Conservation (phyloP, 75 land plant species). For the Sequoia sempervirens region DNA sequence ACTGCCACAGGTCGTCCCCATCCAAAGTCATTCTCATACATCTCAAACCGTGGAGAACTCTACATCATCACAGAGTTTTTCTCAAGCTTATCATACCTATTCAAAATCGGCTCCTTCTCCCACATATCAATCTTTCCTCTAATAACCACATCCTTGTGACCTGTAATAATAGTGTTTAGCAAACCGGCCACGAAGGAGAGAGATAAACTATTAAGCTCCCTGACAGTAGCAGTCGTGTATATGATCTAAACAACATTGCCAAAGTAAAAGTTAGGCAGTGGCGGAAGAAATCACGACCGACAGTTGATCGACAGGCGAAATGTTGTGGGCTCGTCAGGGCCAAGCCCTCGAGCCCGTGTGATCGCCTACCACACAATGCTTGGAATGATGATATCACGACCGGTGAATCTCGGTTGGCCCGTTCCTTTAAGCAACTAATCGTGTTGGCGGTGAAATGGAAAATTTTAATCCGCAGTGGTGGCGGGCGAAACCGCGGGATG, state of each 20-base stretch:
- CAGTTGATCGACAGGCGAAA: not conserved
- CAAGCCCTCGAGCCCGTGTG: not conserved
- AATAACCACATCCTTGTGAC: not conserved
- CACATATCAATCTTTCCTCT: not conserved
- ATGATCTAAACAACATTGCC: constrained; percentile 14
- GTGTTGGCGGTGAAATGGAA: constrained; percentile 34
- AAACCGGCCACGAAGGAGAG: constrained; percentile 15
- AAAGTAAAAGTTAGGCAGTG: constrained; percentile 21
- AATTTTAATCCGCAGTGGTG: constrained; percentile 26
- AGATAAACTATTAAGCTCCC: not conserved
- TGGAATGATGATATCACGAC: constrained; percentile 21
- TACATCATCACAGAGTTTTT: constrained; percentile 18
- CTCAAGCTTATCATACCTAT: not conserved
- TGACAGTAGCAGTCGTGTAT: not conserved
- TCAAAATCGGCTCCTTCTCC: not conserved
- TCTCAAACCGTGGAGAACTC: constrained; percentile 58
- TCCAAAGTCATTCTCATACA: constrained; percentile 65
- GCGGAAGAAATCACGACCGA: constrained; percentile 12
- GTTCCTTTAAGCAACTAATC: constrained; percentile 27
- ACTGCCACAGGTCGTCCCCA: constrained; percentile 48
- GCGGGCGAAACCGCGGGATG: not conserved
- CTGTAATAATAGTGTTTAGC: constrained; percentile 6
- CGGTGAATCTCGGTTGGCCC: constrained; percentile 15
- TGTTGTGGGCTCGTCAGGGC: not conserved
- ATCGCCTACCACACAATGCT: constrained; percentile 13